phyloP scores from a whole-genome alignment of 2,329 filamentous ascomycete species.

The Coniella vitis region DNA sequence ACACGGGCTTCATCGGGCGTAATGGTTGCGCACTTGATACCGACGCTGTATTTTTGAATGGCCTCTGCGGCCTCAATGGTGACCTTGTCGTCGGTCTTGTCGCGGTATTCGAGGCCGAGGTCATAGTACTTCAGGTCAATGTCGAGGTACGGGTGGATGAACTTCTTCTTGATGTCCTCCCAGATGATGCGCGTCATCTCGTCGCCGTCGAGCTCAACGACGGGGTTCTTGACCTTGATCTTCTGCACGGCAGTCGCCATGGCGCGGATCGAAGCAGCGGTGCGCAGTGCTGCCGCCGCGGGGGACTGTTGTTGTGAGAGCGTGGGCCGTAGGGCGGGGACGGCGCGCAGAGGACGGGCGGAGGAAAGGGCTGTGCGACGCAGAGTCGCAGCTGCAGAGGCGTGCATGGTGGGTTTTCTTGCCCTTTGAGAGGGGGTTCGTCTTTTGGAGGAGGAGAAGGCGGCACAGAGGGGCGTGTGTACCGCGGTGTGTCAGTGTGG shows the following conservation, averaged over 20 bases:
- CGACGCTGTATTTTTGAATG: conserved; percentile 98
- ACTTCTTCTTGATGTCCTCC: conserved; percentile 98
- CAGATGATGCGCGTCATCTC: conserved; percentile 99
- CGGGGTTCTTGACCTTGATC: conserved; percentile 99
- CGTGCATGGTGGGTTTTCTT: conserved; percentile 9
- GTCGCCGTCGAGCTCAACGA: conserved; percentile 92
- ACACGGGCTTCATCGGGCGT: conserved; percentile 95
- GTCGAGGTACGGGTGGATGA: conserved; percentile 93
- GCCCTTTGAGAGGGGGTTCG: neutral
- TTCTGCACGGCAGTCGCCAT: conserved; percentile 59
- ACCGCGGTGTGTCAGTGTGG: no score
- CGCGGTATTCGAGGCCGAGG: conserved; percentile 86
- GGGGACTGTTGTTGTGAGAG: conserved; percentile 24
- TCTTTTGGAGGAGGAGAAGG: neutral
- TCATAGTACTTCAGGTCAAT: conserved; percentile 99
- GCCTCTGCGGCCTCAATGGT: conserved; percentile 92
- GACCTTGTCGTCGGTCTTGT: conserved; percentile 93
- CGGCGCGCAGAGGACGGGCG: conserved; percentile 3
- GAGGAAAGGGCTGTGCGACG: conserved; percentile 11
- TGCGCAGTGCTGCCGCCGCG: conserved; percentile 21
- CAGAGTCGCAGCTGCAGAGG: conserved; percentile 15
- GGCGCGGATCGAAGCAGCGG: conserved; percentile 27
- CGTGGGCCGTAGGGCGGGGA: conserved; percentile 2
- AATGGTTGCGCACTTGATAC: conserved; percentile 99
- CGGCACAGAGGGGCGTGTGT: neutral